These are phyloP conservation scores for Vitis riparia DNA, from an alignment of 164 flowering plant species.

Conservation along the genomic window DNA sequence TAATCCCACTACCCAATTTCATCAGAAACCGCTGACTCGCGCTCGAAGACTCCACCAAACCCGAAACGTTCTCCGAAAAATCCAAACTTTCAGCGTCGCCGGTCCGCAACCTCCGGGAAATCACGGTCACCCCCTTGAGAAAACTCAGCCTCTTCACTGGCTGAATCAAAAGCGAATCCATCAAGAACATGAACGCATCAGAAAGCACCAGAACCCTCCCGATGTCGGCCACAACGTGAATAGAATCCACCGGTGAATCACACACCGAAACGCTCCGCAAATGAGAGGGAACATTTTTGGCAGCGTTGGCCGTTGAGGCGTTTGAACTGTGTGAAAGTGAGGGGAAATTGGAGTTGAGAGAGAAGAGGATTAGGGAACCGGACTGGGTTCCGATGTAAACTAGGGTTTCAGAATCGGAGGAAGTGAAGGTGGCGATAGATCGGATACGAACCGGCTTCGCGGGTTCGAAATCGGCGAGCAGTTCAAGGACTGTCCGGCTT, in stretches of 20 bases:
- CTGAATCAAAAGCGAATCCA: constrained; percentile 41
- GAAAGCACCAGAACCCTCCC: constrained; percentile 49
- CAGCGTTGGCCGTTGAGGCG: no score
- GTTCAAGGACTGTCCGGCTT: constrained; percentile 56
- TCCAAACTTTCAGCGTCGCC: constrained; percentile 21
- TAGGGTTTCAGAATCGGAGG: constrained; percentile 52
- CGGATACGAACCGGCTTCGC: constrained; percentile 17
- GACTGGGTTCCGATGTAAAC: constrained; percentile 61
- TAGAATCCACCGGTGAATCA: constrained; percentile 34
- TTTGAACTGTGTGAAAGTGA: no score
- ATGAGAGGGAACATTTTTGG: no score
- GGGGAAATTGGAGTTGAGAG: constrained; percentile 15
- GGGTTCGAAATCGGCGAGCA: constrained; percentile 46
- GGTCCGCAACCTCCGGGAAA: constrained; percentile 41
- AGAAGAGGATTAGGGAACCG: constrained; percentile 54
- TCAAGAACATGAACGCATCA: constrained; percentile 47
- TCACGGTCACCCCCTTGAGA: constrained; percentile 44
- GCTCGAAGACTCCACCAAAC: constrained; percentile 17
- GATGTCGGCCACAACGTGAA: constrained; percentile 37
- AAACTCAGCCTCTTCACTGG: constrained; percentile 42
- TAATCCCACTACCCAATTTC: constrained; percentile 51
- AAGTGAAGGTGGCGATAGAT: constrained; percentile 41
- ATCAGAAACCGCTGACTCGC: constrained; percentile 39
- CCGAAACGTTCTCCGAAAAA: constrained; percentile 14
- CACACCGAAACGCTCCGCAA: constrained; percentile 34